These are phyloP conservation scores for Panaeolus cyanescens DNA, from an alignment of 768 basidiomycete species.

Conservation along the genomic window DNA sequence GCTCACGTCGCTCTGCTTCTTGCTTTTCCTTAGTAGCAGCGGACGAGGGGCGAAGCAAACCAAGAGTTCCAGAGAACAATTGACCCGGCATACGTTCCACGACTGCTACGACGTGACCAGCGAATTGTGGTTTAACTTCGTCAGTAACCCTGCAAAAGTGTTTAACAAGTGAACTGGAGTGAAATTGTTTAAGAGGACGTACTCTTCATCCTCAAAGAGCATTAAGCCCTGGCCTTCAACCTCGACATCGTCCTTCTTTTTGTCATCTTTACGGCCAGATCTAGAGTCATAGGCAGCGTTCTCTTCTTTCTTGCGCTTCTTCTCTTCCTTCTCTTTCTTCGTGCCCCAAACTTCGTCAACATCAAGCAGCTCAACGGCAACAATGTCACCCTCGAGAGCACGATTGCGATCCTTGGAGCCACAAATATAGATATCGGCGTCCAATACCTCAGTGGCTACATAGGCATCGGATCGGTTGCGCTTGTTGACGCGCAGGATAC, in stretches of 20 bases:
- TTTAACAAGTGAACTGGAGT: slow-evolving; percentile 4
- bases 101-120: slow-evolving; percentile 99
- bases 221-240: slow-evolving; percentile 98
- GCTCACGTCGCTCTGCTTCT: slow-evolving; percentile 95
- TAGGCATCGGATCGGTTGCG: slow-evolving; percentile 98
- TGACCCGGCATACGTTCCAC: slow-evolving; percentile 99
- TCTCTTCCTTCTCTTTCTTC: slow-evolving; percentile 99
- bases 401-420: slow-evolving; percentile 99
- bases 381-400: slow-evolving; percentile 97
- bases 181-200: slow-evolving; percentile 23
- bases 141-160: slow-evolving; percentile 76
- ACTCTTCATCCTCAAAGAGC: slow-evolving; percentile 98
- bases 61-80: slow-evolving; percentile 95
- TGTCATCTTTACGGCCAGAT: slow-evolving; percentile 89
- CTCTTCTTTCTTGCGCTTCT: slow-evolving; percentile 99
- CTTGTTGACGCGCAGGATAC: slow-evolving; percentile 96
- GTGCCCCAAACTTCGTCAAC: slow-evolving; percentile 98
- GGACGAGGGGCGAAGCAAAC: slow-evolving; percentile 91
- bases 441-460: slow-evolving; percentile 95
- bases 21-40: slow-evolving; percentile 99
- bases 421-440: slow-evolving; percentile 99
- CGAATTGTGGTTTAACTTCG: slow-evolving; percentile 97
- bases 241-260: slow-evolving; percentile 99
- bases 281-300: slow-evolving; percentile 93
- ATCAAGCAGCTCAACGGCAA: slow-evolving; percentile 96